phyloP scores from a whole-genome alignment of 352 stramenopile genomes.

The Phytophthora hybrid region DNA sequence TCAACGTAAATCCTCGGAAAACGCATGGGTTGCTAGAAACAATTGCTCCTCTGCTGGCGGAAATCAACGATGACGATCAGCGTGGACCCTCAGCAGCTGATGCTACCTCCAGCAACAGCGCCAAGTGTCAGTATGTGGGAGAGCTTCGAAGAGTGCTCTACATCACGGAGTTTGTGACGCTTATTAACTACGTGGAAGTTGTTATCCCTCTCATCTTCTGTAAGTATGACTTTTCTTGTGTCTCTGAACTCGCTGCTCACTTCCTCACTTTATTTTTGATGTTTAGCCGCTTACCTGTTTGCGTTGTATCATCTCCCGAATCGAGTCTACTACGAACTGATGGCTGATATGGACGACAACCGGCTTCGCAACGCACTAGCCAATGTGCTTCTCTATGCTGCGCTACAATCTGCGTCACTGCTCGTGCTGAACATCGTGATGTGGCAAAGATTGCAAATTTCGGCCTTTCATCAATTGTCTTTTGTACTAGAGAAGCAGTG shows the following conservation, averaged over 20 bases:
- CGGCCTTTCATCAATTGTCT: constrained; percentile 34
- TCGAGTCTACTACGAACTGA: constrained; percentile 37
- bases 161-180: constrained; percentile 46
- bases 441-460: constrained; percentile 29
- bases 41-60: neutral
- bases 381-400: constrained; percentile 39
- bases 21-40: neutral
- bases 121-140: constrained; percentile 19
- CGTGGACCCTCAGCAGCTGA: neutral
- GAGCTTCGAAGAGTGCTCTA: constrained; percentile 35
- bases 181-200: constrained; percentile 47
- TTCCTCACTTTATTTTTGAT: neutral
- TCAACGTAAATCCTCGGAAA: neutral
- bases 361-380: constrained; percentile 11
- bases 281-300: constrained; percentile 3
- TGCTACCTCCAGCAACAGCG: neutral
- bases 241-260: neutral
- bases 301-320: constrained; percentile 40
- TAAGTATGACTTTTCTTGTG: constrained; percentile 22
- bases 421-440: constrained; percentile 36
- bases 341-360: constrained; percentile 24
- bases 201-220: constrained; percentile 45
- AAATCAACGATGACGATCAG: neutral
- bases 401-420: constrained; percentile 47
- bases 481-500: constrained; percentile 50